Percentiles rank a stretch among this genome's conserved stretches.
These are phyloP conservation scores for Lasiosphaeriaceae sp. DNA, from an alignment of 495 filamentous ascomycete genomes.

Conservation along the genomic window DNA sequence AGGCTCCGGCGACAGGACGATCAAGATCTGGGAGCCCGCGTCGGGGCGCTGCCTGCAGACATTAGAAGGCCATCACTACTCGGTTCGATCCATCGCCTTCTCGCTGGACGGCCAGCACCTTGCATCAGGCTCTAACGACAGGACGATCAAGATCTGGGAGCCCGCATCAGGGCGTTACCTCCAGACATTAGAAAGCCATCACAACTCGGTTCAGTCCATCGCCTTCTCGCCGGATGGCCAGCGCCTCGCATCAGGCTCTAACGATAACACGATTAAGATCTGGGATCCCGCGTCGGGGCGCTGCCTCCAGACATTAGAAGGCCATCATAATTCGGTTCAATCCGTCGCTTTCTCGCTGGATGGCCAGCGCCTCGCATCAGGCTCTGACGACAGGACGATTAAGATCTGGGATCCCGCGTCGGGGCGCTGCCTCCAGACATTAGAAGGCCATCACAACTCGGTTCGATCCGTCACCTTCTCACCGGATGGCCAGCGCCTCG, in stretches of 20 bases:
- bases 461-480: background rate
- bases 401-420: constrained; percentile 3
- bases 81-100: background rate
- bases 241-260: constrained; percentile 79
- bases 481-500: constrained; percentile 1
- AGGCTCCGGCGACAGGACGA: background rate
- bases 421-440: background rate
- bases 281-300: constrained; percentile 85
- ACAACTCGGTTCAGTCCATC: background rate
- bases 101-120: constrained; percentile 5
- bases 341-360: constrained; percentile 4
- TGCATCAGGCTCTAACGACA: background rate
- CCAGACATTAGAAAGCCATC: constrained; percentile 11
- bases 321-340: constrained; percentile 44
- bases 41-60: constrained; percentile 5
- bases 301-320: constrained; percentile 78
- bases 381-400: background rate
- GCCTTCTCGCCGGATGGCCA: constrained; percentile 31
- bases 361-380: constrained; percentile 4
- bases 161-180: constrained; percentile 1
- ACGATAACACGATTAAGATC: constrained; percentile 82
- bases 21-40: constrained; percentile 6
- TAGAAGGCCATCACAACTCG: background rate
- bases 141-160: constrained; percentile 7
- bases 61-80: background rate